Conservation (phyloP, 164 flowering plant species). For the Tinospora cordifolia region DNA sequence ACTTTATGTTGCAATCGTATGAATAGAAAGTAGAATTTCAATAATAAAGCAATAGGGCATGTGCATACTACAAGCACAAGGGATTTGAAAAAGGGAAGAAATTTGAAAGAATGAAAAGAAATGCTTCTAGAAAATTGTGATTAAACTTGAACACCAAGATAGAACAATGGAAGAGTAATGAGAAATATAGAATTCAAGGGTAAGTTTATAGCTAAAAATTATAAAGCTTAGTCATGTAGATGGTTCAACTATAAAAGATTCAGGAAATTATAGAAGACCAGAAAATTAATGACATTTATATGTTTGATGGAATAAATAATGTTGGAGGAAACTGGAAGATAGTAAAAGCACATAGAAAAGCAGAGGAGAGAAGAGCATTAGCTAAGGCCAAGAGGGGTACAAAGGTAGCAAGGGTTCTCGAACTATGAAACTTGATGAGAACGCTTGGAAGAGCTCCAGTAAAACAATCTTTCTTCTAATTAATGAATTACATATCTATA, state of each 20-base stretch:
- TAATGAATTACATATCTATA: background rate
- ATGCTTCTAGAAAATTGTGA: no score
- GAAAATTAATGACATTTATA: no score
- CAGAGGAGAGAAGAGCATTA: slow-evolving; percentile 88
- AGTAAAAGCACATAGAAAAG: slow-evolving; percentile 71
- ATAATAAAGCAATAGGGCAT: background rate
- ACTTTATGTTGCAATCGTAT: background rate
- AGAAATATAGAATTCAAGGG: background rate
- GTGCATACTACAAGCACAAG: background rate
- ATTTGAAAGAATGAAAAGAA: background rate
- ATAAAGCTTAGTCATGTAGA: no score
- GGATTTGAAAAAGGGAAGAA: background rate
- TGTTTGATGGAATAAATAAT: no score
- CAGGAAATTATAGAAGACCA: no score
- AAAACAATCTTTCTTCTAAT: slow-evolving; percentile 63
- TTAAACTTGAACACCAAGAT: background rate
- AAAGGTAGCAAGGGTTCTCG: slow-evolving; percentile 63
- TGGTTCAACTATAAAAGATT: no score
- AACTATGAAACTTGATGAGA: no score
- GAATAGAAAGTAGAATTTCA: background rate
- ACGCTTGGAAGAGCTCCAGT: slow-evolving; percentile 75
- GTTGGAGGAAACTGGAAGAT: slow-evolving; percentile 90
- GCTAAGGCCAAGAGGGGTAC: slow-evolving; percentile 89
- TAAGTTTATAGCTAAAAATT: no score
- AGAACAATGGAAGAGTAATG: background rate